phyloP scores from a whole-genome alignment of 768 basidiomycete species.

The Boletus pseudopeckii region DNA sequence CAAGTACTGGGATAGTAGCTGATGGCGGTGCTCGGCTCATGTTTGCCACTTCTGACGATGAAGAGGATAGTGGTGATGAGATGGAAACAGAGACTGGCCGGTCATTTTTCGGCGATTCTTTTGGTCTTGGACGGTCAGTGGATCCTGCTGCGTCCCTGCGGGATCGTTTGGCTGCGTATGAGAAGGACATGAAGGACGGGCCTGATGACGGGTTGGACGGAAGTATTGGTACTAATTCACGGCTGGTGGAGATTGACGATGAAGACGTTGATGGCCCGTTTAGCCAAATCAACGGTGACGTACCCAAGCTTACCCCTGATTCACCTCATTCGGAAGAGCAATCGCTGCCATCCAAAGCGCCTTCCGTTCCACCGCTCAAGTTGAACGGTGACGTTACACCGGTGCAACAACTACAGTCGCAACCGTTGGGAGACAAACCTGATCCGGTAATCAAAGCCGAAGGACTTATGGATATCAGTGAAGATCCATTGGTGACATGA shows the following conservation, averaged over 20 bases:
- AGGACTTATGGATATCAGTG: conserved; percentile 63
- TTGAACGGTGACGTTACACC: conserved; percentile 47
- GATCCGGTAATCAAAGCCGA: conserved; percentile 55
- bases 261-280: conserved; percentile 32
- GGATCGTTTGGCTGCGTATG: conserved; percentile 62
- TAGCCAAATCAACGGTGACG: conserved; percentile 32
- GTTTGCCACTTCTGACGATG: conserved; percentile 60
- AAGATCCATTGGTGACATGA: conserved; percentile 50
- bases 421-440: conserved; percentile 53
- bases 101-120: conserved; percentile 49
- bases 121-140: conserved; percentile 42
- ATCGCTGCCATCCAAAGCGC: conserved; percentile 40
- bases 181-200: conserved; percentile 43
- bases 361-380: conserved; percentile 43
- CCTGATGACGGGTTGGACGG: conserved; percentile 26
- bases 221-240: conserved; percentile 17
- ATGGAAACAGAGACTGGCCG: conserved; percentile 30
- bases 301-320: conserved; percentile 28
- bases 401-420: conserved; percentile 47
- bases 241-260: conserved; percentile 33
- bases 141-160: conserved; percentile 58
- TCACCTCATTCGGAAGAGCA: conserved; percentile 20
- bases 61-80: conserved; percentile 57
- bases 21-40: conserved; percentile 49
- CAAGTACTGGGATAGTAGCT: conserved; percentile 48